A percentile compares a stretch with the other conserved stretches of the same genome.
phyloP scores from a whole-genome alignment of 2,329 filamentous ascomycete species.

The Dendryphion nanum region DNA sequence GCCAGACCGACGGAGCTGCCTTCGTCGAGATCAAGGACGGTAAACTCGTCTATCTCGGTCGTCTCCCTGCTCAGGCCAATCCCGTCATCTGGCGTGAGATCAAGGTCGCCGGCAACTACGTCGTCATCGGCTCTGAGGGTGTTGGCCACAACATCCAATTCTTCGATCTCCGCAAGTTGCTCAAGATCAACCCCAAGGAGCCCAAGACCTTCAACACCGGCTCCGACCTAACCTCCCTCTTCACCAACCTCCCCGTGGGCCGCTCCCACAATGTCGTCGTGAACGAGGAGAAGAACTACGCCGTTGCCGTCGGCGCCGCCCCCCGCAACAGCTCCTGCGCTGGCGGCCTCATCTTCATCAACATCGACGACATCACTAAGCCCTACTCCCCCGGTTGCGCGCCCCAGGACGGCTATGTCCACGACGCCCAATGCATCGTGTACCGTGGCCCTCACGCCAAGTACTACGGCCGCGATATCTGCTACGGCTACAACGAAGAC shows the following conservation, averaged over 20 bases:
- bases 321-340: constrained; percentile 43
- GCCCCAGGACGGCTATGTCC: constrained; percentile 58
- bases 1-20: constrained; percentile 56
- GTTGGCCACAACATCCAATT: constrained; percentile 57
- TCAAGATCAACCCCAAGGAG: constrained; percentile 31
- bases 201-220: constrained; percentile 29
- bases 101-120: constrained; percentile 40
- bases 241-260: constrained; percentile 22
- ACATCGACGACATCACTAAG: constrained; percentile 51
- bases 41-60: constrained; percentile 54
- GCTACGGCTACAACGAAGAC: constrained; percentile 58
- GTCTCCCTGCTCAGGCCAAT: constrained; percentile 47
- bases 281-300: constrained; percentile 35
- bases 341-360: constrained; percentile 58
- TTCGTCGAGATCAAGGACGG: constrained; percentile 53
- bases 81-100: constrained; percentile 56
- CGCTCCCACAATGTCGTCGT: constrained; percentile 37
- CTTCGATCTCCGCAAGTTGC: constrained; percentile 55
- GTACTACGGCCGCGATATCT: constrained; percentile 54
- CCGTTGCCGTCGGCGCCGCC: constrained; percentile 32
- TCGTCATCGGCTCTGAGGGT: constrained; percentile 42
- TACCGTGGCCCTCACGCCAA: constrained; percentile 53
- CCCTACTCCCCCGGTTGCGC: constrained; percentile 53
- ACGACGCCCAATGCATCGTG: constrained; percentile 60
- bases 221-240: constrained; percentile 28